Evolutionary conservation across 83 land plant genomes (phyloP), one percentile per base, ranked within the genome.

Genomic region (Picea mariana): DNA sequence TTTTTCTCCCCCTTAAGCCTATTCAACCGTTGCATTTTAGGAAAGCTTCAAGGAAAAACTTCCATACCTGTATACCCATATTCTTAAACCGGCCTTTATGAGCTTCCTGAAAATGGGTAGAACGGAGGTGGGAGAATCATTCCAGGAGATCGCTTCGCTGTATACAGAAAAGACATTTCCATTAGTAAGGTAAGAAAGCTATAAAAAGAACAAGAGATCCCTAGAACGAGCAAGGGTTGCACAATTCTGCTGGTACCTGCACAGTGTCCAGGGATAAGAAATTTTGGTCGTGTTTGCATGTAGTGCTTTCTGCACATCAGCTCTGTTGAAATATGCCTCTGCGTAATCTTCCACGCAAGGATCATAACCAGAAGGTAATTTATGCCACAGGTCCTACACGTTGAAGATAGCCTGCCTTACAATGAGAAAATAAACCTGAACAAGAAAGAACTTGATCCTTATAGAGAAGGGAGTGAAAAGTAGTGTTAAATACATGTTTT

Each of bases 61-160:
- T 49, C n/a, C 69, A 12, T 75, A 89, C 93, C 93, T 91, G 87
- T 65, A 91, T 26, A 89, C 88, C 94, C 94, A 92, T 3, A 92
- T 77, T 23, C 94, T 75, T 21, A 90, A 65, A 11, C 90, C 90
- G 44, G 77, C 86, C 7, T 82, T 66, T 38, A 92, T 82, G 79
- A 92, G 87, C 81, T 92, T 86, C 6, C 44, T 82, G 13, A 85
- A 58, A 73, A 86, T 68, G 0, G 94, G 94, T 12, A 92, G 85
- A 17, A 92, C 73, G 13, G 90, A 67, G 5, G 52, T 0, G 49
- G 90, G 86, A 18, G 84, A 75, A 73, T 92, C 94, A 20, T 42
- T 75, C 94, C 94, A 92, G 38, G 38, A 4, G 15, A 85, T 82
- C 13, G 40, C 69, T 21, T 83, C 85, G 67, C 91, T 87, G 88